These are phyloP conservation scores for Starmerella davenportii DNA, from an alignment of 805 yeast genomes.

Conservation along the genomic window DNA sequence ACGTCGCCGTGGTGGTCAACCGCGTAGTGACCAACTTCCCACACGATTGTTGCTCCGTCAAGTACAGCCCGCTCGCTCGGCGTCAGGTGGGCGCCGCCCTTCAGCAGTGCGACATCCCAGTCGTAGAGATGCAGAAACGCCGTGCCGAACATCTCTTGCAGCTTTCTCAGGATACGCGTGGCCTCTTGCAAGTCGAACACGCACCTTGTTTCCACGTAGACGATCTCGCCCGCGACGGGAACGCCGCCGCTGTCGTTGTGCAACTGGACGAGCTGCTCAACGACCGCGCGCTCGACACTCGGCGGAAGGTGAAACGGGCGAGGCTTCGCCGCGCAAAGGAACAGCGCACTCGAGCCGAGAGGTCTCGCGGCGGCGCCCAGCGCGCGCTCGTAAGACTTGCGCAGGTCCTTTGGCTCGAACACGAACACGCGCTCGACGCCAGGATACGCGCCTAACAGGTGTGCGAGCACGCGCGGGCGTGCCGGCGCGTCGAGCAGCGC, in stretches of 20 bases:
- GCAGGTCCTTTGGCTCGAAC: conserved; percentile 9
- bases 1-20: not conserved
- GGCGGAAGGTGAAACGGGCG: conserved; percentile 5
- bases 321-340: conserved; percentile 1
- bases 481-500: not conserved
- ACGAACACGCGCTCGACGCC: conserved; percentile 8
- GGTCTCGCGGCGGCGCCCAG: conserved; percentile 4
- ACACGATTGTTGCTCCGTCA: not conserved
- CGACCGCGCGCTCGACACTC: conserved; percentile 11
- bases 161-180: not conserved
- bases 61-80: not conserved
- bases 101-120: not conserved
- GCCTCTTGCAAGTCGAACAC: not conserved
- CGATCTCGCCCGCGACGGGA: conserved; percentile 4
- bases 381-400: conserved; percentile 3
- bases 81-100: not conserved
- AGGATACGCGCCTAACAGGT: conserved; percentile 10
- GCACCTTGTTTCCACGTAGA: conserved; percentile 4
- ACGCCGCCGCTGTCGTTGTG: conserved; percentile 7
- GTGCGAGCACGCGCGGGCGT: conserved; percentile 8
- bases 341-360: conserved; percentile 7
- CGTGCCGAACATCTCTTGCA: not conserved
- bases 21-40: not conserved
- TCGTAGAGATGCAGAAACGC: not conserved
- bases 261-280: conserved; percentile 5